phyloP scores from a whole-genome alignment of 768 basidiomycete species.

The Leccinum subtestaceum region DNA sequence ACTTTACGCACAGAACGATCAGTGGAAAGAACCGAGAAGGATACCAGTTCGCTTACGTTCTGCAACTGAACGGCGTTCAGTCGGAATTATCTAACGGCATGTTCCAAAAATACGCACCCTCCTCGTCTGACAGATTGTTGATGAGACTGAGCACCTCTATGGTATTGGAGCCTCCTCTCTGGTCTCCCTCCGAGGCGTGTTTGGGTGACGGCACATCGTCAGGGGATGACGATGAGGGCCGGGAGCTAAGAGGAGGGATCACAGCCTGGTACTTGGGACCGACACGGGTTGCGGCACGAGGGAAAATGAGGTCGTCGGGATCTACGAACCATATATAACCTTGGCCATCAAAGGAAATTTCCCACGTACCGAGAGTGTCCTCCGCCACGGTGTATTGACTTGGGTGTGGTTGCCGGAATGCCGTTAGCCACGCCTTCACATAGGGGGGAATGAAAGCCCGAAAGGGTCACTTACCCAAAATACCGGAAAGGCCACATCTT shows the following conservation, averaged over 20 bases:
- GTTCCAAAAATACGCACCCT: conserved; percentile 49
- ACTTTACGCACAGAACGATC: conserved; percentile 39
- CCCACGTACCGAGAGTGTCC: conserved; percentile 75
- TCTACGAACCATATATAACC: conserved; percentile 51
- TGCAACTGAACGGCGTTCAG: conserved; percentile 40
- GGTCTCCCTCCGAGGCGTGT: conserved; percentile 37
- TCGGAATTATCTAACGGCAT: conserved; percentile 16
- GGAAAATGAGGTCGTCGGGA: conserved; percentile 95
- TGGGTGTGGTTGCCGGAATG: conserved; percentile 12
- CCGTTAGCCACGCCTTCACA: conserved; percentile 9
- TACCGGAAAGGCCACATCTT: conserved; percentile 95
- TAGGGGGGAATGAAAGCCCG: background rate
- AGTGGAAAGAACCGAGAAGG: background rate
- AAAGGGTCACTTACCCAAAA: conserved; percentile 70
- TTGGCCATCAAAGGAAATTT: conserved; percentile 13
- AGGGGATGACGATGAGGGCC: conserved; percentile 36
- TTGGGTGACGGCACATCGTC: background rate
- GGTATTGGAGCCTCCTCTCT: conserved; percentile 69
- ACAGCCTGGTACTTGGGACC: conserved; percentile 82
- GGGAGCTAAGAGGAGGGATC: conserved; percentile 41
- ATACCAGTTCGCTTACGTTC: conserved; percentile 47
- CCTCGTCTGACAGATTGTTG: conserved; percentile 59
- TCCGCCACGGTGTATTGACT: conserved; percentile 90
- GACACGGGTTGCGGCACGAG: conserved; percentile 87
- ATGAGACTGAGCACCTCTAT: conserved; percentile 69